Conservation (phyloP, 768 basidiomycete species). For the Mycena floridula region DNA sequence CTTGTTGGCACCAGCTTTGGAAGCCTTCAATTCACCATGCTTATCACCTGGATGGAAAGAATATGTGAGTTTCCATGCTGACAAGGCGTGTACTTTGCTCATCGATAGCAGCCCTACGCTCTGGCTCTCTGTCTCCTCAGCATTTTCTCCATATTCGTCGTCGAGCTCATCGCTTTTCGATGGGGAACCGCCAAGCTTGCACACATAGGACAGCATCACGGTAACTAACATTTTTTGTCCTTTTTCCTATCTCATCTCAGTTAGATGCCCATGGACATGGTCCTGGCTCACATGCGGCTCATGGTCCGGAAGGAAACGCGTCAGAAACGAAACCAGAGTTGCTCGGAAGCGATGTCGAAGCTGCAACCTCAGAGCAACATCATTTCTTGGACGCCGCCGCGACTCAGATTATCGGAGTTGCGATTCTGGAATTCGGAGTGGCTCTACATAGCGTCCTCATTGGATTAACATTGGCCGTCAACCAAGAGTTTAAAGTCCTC, state of each 20-base stretch:
- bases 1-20: slow-evolving; percentile 69
- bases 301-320: slow-evolving; percentile 52
- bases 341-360: slow-evolving; percentile 16
- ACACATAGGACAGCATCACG: slow-evolving; percentile 56
- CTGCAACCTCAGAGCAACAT: slow-evolving; percentile 20
- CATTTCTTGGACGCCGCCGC: slow-evolving; percentile 29
- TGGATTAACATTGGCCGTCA: slow-evolving; percentile 91
- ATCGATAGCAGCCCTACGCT: slow-evolving; percentile 59
- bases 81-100: too few species aligned
- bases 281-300: slow-evolving; percentile 53
- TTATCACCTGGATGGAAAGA: slow-evolving; percentile 60
- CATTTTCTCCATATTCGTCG: slow-evolving; percentile 78
- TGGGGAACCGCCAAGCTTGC: slow-evolving; percentile 73
- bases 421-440: slow-evolving; percentile 92
- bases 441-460: slow-evolving; percentile 82
- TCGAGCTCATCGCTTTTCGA: slow-evolving; percentile 84
- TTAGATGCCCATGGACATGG: slow-evolving; percentile 67
- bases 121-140: slow-evolving; percentile 76
- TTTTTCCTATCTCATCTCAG: background rate
- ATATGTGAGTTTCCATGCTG: slow-evolving; percentile 50
- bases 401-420: slow-evolving; percentile 81
- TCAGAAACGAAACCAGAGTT: background rate
- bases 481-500: slow-evolving; percentile 71
- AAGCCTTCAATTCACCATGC: slow-evolving; percentile 65
- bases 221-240: slow-evolving; percentile 26